Evolutionary conservation across 2,329 filamentous ascomycete genomes (phyloP).

Genomic region (Fusarium avenaceum): DNA sequence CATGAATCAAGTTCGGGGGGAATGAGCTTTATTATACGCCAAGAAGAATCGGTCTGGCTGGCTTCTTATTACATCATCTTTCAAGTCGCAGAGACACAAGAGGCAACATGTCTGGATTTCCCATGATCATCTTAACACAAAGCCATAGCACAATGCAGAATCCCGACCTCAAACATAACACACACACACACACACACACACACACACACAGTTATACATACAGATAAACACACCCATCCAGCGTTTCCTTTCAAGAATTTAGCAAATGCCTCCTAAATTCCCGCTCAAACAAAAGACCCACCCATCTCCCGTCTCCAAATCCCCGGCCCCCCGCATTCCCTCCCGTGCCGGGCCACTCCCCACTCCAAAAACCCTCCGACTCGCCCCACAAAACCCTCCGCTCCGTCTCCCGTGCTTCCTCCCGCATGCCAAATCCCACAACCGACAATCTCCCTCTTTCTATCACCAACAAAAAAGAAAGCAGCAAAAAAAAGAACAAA

Average conservation of each 20-base stretch:
- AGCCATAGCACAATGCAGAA: background rate
- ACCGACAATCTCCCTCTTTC: background rate
- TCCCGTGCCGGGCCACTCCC: background rate
- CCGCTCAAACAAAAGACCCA: background rate
- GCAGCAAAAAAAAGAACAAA: no score
- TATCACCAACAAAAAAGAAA: background rate
- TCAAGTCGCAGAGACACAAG: background rate
- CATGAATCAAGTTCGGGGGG: background rate
- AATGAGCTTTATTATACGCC: no score
- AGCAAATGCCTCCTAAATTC: background rate
- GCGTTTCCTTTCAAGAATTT: background rate
- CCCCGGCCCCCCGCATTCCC: background rate
- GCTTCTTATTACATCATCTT: background rate
- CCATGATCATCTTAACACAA: background rate
- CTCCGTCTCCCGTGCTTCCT: background rate
- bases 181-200: background rate
- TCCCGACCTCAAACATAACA: background rate
- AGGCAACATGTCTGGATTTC: background rate
- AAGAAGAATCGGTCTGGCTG: no score
- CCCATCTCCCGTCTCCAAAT: background rate
- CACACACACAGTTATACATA: background rate
- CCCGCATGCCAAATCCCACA: background rate
- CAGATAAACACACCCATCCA: background rate
- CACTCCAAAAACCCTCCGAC: conserved; percentile 9
- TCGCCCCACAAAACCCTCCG: conserved; percentile 11